These are phyloP conservation scores for Vaccinium macrocarpon DNA, from an alignment of 148 eudicot genomes.

Conservation along the genomic window DNA sequence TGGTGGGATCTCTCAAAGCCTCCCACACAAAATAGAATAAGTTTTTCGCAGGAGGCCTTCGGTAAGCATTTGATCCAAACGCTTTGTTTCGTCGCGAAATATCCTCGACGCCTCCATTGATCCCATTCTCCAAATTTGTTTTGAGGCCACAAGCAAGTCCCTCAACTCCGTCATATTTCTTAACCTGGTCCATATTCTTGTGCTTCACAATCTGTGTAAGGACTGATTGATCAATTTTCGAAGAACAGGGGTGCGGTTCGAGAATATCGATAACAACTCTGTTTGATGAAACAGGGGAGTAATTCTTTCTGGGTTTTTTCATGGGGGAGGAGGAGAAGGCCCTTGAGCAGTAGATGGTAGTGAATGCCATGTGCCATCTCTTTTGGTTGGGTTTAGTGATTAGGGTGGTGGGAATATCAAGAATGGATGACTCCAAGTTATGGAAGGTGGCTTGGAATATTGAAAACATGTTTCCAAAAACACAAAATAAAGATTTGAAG, in stretches of 20 bases:
- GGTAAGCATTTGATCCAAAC: constrained; percentile 16
- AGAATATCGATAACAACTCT: not conserved
- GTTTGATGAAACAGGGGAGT: not conserved
- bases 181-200: not conserved
- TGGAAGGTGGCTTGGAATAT: not conserved
- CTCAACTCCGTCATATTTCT: not conserved
- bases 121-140: constrained; percentile 18
- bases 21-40: constrained; percentile 19
- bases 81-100: not conserved
- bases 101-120: not conserved
- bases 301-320: not conserved
- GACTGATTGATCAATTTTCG: not conserved
- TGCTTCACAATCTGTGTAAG: not conserved
- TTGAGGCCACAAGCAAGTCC: constrained; percentile 11
- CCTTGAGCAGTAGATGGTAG: constrained; percentile 18
- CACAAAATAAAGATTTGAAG: no score
- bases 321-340: constrained; percentile 10
- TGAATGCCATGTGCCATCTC: constrained; percentile 23
- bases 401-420: not conserved
- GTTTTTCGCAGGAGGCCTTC: constrained; percentile 15
- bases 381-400: not conserved
- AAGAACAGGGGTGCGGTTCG: not conserved
- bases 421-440: not conserved
- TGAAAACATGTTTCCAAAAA: not conserved
- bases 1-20: not conserved